Evolutionary conservation across 306 rosid species (phyloP).

Genomic region (Begonia fuchsioides): DNA sequence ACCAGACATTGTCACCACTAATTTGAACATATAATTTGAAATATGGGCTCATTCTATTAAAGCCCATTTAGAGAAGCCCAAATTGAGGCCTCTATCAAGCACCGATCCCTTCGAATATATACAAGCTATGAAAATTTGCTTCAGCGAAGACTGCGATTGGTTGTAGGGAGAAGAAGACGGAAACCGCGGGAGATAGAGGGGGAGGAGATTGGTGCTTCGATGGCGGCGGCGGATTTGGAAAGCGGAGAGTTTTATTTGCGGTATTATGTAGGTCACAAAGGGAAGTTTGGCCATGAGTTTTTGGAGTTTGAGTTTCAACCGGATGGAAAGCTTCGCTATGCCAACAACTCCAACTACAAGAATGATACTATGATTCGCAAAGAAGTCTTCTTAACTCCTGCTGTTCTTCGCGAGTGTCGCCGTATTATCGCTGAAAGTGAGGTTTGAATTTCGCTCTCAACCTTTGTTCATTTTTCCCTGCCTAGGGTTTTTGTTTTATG

Average conservation of each 20-base stretch:
- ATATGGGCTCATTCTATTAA: no score
- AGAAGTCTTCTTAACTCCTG: constrained; percentile 87
- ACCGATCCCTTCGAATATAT: no score
- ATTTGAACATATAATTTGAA: no score
- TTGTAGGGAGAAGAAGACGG: background rate
- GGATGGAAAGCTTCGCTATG: constrained; percentile 89
- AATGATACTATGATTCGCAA: constrained; percentile 97
- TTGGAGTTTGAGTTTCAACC: constrained; percentile 89
- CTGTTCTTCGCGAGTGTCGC: constrained; percentile 85
- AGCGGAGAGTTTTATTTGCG: constrained; percentile 64
- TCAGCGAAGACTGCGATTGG: no score
- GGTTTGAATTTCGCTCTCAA: constrained; percentile 16
- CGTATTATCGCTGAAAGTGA: constrained; percentile 87
- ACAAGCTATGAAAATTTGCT: no score
- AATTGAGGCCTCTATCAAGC: no score
- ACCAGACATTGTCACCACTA: no score
- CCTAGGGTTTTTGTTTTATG: constrained; percentile 6
- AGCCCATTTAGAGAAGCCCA: no score
- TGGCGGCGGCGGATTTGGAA: constrained; percentile 46
- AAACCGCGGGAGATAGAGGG: background rate
- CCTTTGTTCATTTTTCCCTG: background rate
- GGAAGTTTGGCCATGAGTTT: constrained; percentile 88
- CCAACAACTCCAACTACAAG: constrained; percentile 97
- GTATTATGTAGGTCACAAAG: constrained; percentile 90
- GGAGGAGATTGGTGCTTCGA: background rate